Evolutionary conservation across 2,329 filamentous ascomycete species (phyloP).

Genomic region (Paecilomyces fulvus): DNA sequence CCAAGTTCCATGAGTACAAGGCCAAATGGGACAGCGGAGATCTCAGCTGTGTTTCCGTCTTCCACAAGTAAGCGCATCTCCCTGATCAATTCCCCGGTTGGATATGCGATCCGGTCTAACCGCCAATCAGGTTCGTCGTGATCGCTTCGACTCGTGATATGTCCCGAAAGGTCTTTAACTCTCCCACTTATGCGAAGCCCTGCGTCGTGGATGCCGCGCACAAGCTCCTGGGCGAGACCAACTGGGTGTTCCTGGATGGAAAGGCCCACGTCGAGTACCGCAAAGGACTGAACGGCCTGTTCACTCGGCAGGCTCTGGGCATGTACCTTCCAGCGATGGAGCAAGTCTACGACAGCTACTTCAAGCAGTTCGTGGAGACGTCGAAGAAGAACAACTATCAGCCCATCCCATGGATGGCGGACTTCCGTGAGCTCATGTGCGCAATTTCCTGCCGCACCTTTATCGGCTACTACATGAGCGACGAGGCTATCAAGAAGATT

Average conservation of each 20-base stretch:
- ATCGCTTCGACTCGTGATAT: conserved; percentile 93
- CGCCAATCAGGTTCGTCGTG: conserved; percentile 69
- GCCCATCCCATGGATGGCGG: conserved; percentile 77
- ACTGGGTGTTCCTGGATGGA: conserved; percentile 97
- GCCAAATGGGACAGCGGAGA: conserved; percentile 87
- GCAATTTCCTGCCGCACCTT: conserved; percentile 95
- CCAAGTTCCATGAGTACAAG: conserved; percentile 84
- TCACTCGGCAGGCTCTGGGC: conserved; percentile 82
- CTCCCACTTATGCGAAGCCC: conserved; percentile 82
- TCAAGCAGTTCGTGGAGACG: conserved; percentile 66
- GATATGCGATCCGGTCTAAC: background rate
- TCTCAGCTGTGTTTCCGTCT: conserved; percentile 94
- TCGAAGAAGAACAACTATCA: conserved; percentile 64
- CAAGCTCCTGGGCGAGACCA: conserved; percentile 83
- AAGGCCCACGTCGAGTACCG: conserved; percentile 94
- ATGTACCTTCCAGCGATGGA: conserved; percentile 87
- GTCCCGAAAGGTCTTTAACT: conserved; percentile 95
- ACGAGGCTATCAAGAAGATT: conserved; percentile 85
- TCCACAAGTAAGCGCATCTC: conserved; percentile 72
- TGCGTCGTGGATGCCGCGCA: conserved; percentile 91
- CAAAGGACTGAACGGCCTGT: conserved; percentile 89
- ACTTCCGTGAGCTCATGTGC: conserved; percentile 91
- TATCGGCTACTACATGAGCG: conserved; percentile 88
- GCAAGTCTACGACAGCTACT: conserved; percentile 82
- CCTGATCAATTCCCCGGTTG: background rate